phyloP scores from a whole-genome alignment of 441 rosid genomes.

The Geranium incanum region DNA sequence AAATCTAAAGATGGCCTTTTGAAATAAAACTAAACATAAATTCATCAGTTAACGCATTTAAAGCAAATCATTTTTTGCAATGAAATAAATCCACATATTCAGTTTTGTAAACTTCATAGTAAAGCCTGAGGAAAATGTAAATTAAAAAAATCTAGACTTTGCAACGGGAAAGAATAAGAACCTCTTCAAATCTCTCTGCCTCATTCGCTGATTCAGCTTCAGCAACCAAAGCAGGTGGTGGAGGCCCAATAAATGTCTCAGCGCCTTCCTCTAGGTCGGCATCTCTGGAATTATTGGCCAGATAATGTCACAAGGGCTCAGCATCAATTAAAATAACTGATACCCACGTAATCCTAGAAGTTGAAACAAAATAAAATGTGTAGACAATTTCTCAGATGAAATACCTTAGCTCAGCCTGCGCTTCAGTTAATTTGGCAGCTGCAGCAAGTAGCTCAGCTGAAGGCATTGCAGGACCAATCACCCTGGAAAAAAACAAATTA shows the following conservation, averaged over 20 bases:
- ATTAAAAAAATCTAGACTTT: conserved; percentile 15
- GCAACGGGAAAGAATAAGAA: conserved; percentile 24
- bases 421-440: conserved; percentile 89
- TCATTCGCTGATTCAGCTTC: conserved; percentile 86
- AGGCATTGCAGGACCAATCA: conserved; percentile 89
- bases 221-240: conserved; percentile 84
- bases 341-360: conserved; percentile 4
- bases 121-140: conserved; percentile 7
- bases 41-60: not conserved
- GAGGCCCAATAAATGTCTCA: conserved; percentile 76
- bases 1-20: not conserved
- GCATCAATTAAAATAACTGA: conserved; percentile 13
- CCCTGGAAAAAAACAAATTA: conserved; percentile 35
- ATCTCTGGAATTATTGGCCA: conserved; percentile 41
- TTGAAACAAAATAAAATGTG: conserved; percentile 6
- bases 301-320: conserved; percentile 14
- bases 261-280: conserved; percentile 79
- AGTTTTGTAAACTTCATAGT: not conserved
- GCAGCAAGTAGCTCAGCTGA: conserved; percentile 90
- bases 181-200: conserved; percentile 97
- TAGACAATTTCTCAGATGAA: conserved; percentile 2
- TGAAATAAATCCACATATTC: not conserved
- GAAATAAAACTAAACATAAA: not conserved
- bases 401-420: conserved; percentile 80
- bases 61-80: not conserved